Evolutionary conservation across 2,329 filamentous ascomycete genomes (phyloP).

Genomic region (Aureobasidium pullulans): DNA sequence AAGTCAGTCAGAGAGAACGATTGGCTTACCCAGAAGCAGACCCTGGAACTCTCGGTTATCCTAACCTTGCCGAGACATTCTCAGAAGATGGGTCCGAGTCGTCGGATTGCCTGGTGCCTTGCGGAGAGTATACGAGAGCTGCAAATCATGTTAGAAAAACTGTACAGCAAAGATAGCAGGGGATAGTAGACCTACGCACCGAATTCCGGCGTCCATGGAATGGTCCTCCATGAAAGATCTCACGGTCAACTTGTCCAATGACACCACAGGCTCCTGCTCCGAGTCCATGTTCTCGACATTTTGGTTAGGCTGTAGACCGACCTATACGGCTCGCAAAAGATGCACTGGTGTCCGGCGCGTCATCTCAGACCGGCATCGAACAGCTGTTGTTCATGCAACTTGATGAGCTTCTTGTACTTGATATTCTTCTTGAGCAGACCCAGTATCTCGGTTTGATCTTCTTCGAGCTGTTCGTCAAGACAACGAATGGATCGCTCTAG

Average conservation of each 20-base stretch:
- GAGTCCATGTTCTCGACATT: not conserved
- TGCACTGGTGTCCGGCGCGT: not conserved
- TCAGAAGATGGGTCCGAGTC: not conserved
- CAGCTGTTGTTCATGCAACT: not conserved
- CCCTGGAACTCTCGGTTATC: no score
- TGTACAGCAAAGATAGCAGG: no score
- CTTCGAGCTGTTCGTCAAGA: not conserved
- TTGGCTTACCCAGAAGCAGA: no score
- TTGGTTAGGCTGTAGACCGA: not conserved
- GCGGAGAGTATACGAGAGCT: not conserved
- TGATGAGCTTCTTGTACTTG: not conserved
- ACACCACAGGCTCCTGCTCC: not conserved
- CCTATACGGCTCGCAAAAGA: not conserved
- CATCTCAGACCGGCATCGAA: not conserved
- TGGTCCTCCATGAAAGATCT: no score
- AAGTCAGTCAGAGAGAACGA: no score
- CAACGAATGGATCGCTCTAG: not conserved
- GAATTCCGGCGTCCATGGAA: not conserved
- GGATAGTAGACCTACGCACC: not conserved
- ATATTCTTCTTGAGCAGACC: not conserved
- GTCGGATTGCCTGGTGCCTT: not conserved
- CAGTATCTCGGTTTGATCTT: not conserved
- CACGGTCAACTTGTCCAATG: no score
- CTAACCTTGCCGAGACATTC: no score
- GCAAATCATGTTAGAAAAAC: not conserved